These are phyloP conservation scores for Vigna nakashimae DNA, from an alignment of 306 rosid genomes.

Conservation along the genomic window DNA sequence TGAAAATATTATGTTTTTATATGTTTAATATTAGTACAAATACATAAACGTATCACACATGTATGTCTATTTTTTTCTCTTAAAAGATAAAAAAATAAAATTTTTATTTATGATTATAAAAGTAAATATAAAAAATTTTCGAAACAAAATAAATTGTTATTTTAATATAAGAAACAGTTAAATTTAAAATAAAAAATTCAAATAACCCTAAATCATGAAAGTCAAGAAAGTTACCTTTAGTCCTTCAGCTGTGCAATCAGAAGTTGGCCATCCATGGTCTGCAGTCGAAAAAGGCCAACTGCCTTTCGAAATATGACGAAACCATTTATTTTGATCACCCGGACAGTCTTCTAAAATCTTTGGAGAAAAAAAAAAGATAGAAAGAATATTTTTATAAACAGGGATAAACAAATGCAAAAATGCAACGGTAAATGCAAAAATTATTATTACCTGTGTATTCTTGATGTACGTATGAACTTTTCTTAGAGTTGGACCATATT, in stretches of 20 bases:
- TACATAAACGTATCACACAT: no score
- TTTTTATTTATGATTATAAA: no score
- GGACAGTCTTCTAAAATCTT: slow-evolving; percentile 79
- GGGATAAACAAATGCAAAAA: slow-evolving; percentile 5
- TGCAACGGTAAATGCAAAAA: slow-evolving; percentile 23
- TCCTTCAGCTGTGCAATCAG: slow-evolving; percentile 96
- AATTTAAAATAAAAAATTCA: no score
- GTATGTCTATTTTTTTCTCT: no score
- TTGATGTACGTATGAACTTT: slow-evolving; percentile 76
- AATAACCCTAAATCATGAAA: no score
- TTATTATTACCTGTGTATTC: slow-evolving; percentile 69
- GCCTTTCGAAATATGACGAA: slow-evolving; percentile 93
- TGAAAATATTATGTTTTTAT: no score
- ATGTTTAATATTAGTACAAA: no score
- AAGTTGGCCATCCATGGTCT: slow-evolving; percentile 96
- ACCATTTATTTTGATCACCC: slow-evolving; percentile 73
- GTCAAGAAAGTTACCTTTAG: slow-evolving; percentile 55
- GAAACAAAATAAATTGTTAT: no score
- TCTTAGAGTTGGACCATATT: slow-evolving; percentile 65
- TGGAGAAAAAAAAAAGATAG: slow-evolving; percentile 14
- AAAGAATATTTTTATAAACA: slow-evolving; percentile 21
- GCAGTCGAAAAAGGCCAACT: slow-evolving; percentile 90
- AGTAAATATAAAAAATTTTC: no score
- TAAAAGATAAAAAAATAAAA: no score
- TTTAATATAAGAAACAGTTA: no score